Base-by-base conservation (phyloP, 2,329 filamentous ascomycete genomes). In the Neoascochyta sp. region DNA sequence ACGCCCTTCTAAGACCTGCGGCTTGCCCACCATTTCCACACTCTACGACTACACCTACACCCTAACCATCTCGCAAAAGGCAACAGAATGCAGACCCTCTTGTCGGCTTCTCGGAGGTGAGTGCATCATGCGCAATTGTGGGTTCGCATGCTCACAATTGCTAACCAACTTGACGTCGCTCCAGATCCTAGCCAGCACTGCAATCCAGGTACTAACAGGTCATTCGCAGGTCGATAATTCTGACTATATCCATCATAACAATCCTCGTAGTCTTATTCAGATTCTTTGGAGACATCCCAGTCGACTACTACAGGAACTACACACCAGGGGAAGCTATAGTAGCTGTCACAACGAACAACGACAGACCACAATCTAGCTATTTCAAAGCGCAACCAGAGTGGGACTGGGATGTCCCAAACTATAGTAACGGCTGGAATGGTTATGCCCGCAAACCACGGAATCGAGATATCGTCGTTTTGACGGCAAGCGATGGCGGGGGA, bases 401-500 rank as follows among this genome's bases (percentile, higher is more conserved):
- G 54, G 32, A 59, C 17, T 58, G 54, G 42, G 34, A 41, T 14
- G 47, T 57, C 9, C 52, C 57, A 7, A 37, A 35, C 22, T 47
- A 36, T 29, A 52, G 43, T 30, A 45, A 39, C 13, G 42, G 39
- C 16, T 62, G 37, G 50, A 41, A 52, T 8, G 50, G 50, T 22
- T 62, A 46, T 41, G 47, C 41, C 39, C 57, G 42, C 36, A 52
- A 31, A 5, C 62, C 62, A 1, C 43, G 49, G 7, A 60, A 60
- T 10, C 41, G 51, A 7, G 54, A 66, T 22, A 46, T 66, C 10
- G 44, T 66, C 10, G 41, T 66, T n/a, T 43, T 66, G 32, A 64
- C 62, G 14, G 63, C 63, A 8, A 60, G 60, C 26, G 63, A 66
- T 30, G 63, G 63, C 16, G 57, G 57, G 31, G 63, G 63, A 19